phyloP scores from a whole-genome alignment of 2,329 filamentous ascomycete species.

The Aspergillus aculeatinus region DNA sequence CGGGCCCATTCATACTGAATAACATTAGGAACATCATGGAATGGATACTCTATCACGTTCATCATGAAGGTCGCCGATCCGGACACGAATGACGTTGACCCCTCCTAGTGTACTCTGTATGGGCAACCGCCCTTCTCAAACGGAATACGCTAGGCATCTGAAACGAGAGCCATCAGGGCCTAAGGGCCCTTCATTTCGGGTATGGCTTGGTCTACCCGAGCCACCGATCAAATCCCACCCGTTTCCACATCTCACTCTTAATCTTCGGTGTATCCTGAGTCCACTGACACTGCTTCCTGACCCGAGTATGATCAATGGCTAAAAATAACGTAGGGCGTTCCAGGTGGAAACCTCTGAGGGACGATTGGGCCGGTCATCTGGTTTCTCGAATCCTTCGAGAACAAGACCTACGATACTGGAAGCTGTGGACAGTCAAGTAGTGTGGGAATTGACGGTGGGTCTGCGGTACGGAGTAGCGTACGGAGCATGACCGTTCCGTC shows the following conservation, averaged over 20 bases:
- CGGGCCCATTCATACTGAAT: no score
- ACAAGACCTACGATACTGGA: slow-evolving; percentile 10
- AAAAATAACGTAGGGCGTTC: slow-evolving; percentile 24
- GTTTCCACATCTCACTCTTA: background rate
- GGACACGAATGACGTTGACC: background rate
- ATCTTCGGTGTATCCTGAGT: slow-evolving; percentile 7
- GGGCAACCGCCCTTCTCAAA: background rate
- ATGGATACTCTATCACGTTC: background rate
- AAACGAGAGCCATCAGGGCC: background rate
- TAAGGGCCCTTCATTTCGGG: background rate
- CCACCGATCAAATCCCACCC: background rate
- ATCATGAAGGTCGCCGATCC: background rate
- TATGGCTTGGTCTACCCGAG: background rate
- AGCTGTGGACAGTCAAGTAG: background rate
- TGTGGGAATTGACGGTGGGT: slow-evolving; percentile 2
- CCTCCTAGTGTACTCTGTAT: background rate
- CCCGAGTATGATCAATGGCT: slow-evolving; percentile 22
- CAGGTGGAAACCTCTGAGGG: slow-evolving; percentile 9
- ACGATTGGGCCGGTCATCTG: slow-evolving; percentile 14
- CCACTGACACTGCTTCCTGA: slow-evolving; percentile 1
- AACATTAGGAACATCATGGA: background rate
- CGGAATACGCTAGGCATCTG: background rate
- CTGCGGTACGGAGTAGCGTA: background rate
- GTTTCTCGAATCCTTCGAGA: slow-evolving; percentile 34
- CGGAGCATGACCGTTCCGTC: background rate